These are phyloP conservation scores for Chaetomidium leptoderma DNA, from an alignment of 495 filamentous ascomycete genomes.

Conservation along the genomic window DNA sequence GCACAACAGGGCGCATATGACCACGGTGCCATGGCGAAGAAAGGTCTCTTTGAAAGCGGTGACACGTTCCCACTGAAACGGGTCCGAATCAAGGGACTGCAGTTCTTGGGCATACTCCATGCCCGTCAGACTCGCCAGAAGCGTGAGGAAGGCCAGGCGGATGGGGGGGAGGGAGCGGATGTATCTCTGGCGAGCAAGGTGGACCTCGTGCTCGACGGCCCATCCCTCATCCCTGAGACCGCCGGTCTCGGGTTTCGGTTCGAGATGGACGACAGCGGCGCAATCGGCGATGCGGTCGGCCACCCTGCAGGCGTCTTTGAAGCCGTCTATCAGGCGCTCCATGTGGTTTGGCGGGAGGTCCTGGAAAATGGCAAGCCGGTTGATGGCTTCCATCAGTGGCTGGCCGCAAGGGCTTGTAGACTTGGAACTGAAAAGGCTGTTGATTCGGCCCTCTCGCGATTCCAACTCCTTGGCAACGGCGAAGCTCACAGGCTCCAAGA, in stretches of 20 bases:
- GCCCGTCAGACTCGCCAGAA: neutral
- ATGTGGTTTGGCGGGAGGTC: conserved; percentile 1
- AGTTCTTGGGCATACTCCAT: neutral
- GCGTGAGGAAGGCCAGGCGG: conserved; percentile 10
- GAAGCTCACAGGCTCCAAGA: neutral
- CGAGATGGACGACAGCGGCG: neutral
- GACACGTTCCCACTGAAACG: conserved; percentile 6
- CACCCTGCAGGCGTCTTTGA: conserved; percentile 5
- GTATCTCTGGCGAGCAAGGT: conserved; percentile 1
- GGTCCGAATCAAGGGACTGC: neutral
- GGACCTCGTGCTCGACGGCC: neutral
- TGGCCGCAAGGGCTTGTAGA: neutral
- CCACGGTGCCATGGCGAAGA: conserved; percentile 6
- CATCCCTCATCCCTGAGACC: neutral
- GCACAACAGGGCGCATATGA: conserved; percentile 2
- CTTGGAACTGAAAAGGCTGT: neutral
- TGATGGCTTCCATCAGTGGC: neutral
- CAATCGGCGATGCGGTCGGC: conserved; percentile 13
- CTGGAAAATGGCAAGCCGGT: neutral
- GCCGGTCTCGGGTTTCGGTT: neutral
- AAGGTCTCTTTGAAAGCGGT: conserved; percentile 7
- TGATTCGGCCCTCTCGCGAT: neutral
- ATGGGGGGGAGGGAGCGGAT: conserved; percentile 8
- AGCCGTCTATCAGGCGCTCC: conserved; percentile 4
- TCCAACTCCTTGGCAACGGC: conserved; percentile 7